phyloP scores from a whole-genome alignment of 169 alveolate species.

The Pseudocohnilembus persalinus region DNA sequence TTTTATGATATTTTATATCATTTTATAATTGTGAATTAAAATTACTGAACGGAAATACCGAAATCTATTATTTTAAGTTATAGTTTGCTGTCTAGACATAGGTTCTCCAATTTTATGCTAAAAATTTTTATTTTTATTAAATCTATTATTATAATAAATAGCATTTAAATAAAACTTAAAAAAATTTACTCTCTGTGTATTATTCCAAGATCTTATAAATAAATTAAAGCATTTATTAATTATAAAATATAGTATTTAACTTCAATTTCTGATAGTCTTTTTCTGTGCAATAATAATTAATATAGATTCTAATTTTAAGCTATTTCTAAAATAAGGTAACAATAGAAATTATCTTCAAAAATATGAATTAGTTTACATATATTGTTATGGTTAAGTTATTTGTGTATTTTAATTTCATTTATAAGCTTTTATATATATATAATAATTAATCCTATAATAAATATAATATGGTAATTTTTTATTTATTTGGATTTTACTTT shows the following conservation, averaged over 20 bases:
- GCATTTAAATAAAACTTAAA: too few species aligned
- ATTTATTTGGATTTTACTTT: neutral
- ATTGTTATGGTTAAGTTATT: constrained; percentile 43
- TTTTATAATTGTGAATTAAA: too few species aligned
- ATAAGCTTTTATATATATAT: constrained; percentile 53
- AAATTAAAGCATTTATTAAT: constrained; percentile 44
- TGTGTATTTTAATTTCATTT: constrained; percentile 76
- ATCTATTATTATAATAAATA: neutral
- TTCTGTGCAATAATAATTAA: constrained; percentile 62
- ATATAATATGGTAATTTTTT: too few species aligned
- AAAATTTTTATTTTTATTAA: too few species aligned
- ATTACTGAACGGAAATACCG: constrained; percentile 75
- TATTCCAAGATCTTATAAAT: constrained; percentile 37
- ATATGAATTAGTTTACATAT: constrained; percentile 72
- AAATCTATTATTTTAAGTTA: constrained; percentile 84
- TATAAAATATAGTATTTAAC: constrained; percentile 55
- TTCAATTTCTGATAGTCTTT: constrained; percentile 62
- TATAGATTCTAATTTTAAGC: constrained; percentile 68
- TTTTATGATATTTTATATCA: too few species aligned
- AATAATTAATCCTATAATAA: too few species aligned
- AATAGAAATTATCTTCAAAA: constrained; percentile 76
- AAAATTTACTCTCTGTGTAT: constrained; percentile 49
- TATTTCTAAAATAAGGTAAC: constrained; percentile 69
- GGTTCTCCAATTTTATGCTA: constrained; percentile 76
- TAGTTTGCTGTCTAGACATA: constrained; percentile 76